Evolutionary conservation across 257 asterid species (phyloP).

Genomic region (Solanum neorickii): DNA sequence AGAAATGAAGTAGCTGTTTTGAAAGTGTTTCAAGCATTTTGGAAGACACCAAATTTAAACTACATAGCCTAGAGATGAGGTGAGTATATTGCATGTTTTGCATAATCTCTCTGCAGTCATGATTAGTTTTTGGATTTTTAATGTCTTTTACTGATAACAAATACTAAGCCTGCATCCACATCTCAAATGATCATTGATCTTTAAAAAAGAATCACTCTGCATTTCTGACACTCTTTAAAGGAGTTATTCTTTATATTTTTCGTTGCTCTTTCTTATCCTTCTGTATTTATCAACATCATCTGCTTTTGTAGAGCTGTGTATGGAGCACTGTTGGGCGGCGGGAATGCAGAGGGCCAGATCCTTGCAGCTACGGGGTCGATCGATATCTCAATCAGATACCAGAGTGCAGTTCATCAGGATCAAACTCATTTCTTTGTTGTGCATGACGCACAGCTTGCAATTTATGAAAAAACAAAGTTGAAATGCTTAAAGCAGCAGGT

Average conservation of each 20-base stretch:
- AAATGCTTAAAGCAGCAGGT: slow-evolving; percentile 48
- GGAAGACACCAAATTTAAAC: not conserved
- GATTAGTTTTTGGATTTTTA: not conserved
- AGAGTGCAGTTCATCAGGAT: slow-evolving; percentile 55
- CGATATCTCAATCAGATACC: slow-evolving; percentile 34
- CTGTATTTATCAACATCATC: not conserved
- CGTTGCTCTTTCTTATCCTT: not conserved
- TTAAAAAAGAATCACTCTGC: not conserved
- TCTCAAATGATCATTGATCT: not conserved
- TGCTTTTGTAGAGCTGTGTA: slow-evolving; percentile 26
- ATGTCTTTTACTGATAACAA: not conserved
- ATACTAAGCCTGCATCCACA: not conserved
- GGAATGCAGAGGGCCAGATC: slow-evolving; percentile 35
- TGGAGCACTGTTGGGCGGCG: slow-evolving; percentile 48
- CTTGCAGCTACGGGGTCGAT: slow-evolving; percentile 40
- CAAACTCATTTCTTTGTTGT: slow-evolving; percentile 47
- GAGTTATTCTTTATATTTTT: not conserved
- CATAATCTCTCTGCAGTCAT: not conserved
- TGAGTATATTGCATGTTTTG: not conserved
- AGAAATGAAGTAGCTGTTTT: not conserved
- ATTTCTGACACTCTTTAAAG: not conserved
- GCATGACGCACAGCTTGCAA: slow-evolving; percentile 49
- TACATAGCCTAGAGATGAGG: not conserved
- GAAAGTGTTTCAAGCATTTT: not conserved
- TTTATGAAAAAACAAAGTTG: slow-evolving; percentile 37